These are phyloP conservation scores for Amphirosellinia nigrospora DNA, from an alignment of 495 filamentous ascomycete genomes.

Conservation along the genomic window DNA sequence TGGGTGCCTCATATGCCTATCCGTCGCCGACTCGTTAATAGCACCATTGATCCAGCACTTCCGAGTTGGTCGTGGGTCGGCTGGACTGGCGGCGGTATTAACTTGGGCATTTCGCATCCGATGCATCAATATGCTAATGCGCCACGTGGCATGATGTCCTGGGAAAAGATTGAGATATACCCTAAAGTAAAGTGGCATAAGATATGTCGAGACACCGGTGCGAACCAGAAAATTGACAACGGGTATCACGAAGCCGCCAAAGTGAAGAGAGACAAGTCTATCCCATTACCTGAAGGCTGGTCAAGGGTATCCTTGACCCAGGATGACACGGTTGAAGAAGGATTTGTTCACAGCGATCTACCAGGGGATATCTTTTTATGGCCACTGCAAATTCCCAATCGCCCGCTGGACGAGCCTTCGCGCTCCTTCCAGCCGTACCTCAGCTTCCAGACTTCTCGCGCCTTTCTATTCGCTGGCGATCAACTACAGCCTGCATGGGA, in stretches of 20 bases:
- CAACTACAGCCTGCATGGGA: background rate
- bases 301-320: background rate
- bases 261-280: background rate
- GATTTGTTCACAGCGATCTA: background rate
- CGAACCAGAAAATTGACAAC: background rate
- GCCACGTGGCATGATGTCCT: background rate
- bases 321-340: background rate
- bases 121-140: background rate
- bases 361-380: background rate
- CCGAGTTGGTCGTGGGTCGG: background rate
- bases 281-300: background rate
- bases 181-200: background rate
- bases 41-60: background rate
- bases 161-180: background rate
- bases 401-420: background rate
- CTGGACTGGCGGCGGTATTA: background rate
- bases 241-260: background rate
- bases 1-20: background rate
- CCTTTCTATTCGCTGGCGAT: background rate
- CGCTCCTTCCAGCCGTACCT: background rate
- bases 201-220: background rate
- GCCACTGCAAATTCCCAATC: background rate
- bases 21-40: background rate
- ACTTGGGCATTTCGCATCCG: background rate
- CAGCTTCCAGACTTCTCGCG: background rate